Conservation (phyloP, 1,284 basidiomycete genomes). For the Boletellus deceptivus region DNA sequence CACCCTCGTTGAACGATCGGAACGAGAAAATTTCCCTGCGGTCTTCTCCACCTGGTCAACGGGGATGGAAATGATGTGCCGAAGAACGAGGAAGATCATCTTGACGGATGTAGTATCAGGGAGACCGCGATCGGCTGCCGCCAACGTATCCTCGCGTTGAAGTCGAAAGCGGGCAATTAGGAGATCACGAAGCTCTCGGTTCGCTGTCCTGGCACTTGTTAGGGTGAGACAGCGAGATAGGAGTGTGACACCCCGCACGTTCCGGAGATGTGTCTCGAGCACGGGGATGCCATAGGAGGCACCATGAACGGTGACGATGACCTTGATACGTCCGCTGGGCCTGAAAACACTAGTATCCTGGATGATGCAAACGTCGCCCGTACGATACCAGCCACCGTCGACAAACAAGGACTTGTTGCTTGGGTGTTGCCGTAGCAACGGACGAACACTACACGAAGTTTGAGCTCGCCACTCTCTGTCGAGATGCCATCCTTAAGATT, state of each 20-base stretch:
- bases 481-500: conserved; percentile 22
- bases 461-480: conserved; percentile 34
- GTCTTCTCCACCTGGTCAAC: conserved; percentile 28
- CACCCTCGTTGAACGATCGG: conserved; percentile 20
- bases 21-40: conserved; percentile 24
- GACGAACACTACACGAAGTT: conserved; percentile 36
- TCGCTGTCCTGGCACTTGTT: conserved; percentile 25
- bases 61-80: conserved; percentile 21
- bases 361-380: conserved; percentile 38
- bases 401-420: conserved; percentile 35
- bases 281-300: conserved; percentile 39
- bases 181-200: conserved; percentile 27
- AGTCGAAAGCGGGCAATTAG: conserved; percentile 25
- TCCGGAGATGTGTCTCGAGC: conserved; percentile 39
- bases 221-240: conserved; percentile 33
- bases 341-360: conserved; percentile 30
- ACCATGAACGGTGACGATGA: conserved; percentile 41
- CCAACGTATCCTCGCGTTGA: conserved; percentile 18
- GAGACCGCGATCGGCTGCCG: conserved; percentile 19
- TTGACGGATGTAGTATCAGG: conserved; percentile 23
- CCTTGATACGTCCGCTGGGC: conserved; percentile 40
- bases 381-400: conserved; percentile 40
- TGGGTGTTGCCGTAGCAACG: conserved; percentile 36
- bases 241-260: conserved; percentile 35
- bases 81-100: conserved; percentile 28